Evolutionary conservation across 2,329 filamentous ascomycete species (phyloP), one percentile per base, ranked within the genome.

Genomic region (Bipolaris zeicola): DNA sequence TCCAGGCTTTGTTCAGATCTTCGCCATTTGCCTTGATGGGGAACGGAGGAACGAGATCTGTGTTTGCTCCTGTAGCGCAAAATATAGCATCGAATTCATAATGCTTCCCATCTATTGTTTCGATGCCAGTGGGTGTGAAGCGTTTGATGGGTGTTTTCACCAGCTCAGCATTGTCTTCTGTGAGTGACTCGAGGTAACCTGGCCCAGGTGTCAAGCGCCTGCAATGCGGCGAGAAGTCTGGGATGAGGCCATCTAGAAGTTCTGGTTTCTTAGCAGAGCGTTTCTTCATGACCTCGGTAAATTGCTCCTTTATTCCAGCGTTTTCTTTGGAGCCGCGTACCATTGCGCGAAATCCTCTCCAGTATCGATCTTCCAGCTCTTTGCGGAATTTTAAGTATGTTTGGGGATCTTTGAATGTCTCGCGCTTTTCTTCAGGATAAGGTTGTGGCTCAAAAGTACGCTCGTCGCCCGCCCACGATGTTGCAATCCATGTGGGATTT

Each of bases 41-140:
- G 61, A 90, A 90, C 0, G 82, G 82, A 0, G 86, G 86, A 2
- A 70, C 71, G 36, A 74, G 68, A 34, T 72, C 64, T 2, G 70
- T 79, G 61, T 89, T 87, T 7, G 86, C 86, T 1, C 89, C 89
- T 0, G 89, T 91, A 1, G 87, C 85, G 64, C 87, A 90, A 62
- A 91, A 65, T 14, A 80, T 73, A 2, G 78, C 73, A 56, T 81
- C 78, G 26, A 79, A 72, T 0, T 77, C 70, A n/a, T 70, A 70
- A 11, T 62, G 59, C 37, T 61, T 66, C 4, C 78, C 78, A 48
- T 81, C 76, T 2, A 60, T 53, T 0, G 76, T 80, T 33, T 73
- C 66, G 8, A 80, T 75, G 2, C 78, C 78, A 3, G 57, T 72
- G 1, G 62, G 54, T 6, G 76, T 76, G 45, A 80, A 76, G 3